Conservation (phyloP, 257 asterid genomes). For the Gentiana straminea region DNA sequence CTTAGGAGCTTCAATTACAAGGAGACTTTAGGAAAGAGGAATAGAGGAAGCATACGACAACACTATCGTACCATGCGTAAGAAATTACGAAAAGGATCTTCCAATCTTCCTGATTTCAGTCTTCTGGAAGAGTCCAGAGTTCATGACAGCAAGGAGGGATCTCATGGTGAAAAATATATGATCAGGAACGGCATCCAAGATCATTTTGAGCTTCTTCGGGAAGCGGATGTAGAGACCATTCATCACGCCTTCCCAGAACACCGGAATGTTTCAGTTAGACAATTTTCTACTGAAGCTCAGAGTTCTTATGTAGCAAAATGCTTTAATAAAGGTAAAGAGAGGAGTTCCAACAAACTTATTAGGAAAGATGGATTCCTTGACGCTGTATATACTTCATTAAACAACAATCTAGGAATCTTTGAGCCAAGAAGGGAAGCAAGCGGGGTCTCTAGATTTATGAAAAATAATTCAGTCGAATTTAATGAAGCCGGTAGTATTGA, state of each 20-base stretch:
- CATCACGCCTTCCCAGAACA: constrained; percentile 60
- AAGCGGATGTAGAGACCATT: constrained; percentile 57
- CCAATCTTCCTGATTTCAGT: constrained; percentile 39
- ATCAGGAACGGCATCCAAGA: constrained; percentile 34
- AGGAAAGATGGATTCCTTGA: constrained; percentile 41
- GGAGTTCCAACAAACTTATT: constrained; percentile 19
- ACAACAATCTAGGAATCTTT: constrained; percentile 28
- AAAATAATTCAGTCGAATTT: constrained; percentile 19
- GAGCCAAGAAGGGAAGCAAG: constrained; percentile 24
- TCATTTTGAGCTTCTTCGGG: constrained; percentile 40
- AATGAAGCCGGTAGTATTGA: constrained; percentile 13
- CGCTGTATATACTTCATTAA: constrained; percentile 25
- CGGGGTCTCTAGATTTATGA: constrained; percentile 12
- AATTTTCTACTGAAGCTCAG: constrained; percentile 16
- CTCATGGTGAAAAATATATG: constrained; percentile 29
- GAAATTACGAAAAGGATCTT: constrained; percentile 52
- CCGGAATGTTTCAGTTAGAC: constrained; percentile 22
- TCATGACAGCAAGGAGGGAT: constrained; percentile 33
- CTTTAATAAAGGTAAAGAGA: constrained; percentile 26
- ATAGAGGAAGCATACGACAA: constrained; percentile 49
- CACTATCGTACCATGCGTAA: constrained; percentile 74
- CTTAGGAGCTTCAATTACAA: constrained; percentile 33
- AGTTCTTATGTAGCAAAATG: constrained; percentile 29
- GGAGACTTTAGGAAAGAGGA: constrained; percentile 53
- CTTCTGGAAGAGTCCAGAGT: constrained; percentile 42